These are phyloP conservation scores for Allium cepa DNA, from an alignment of 106 monocot species.

Conservation along the genomic window DNA sequence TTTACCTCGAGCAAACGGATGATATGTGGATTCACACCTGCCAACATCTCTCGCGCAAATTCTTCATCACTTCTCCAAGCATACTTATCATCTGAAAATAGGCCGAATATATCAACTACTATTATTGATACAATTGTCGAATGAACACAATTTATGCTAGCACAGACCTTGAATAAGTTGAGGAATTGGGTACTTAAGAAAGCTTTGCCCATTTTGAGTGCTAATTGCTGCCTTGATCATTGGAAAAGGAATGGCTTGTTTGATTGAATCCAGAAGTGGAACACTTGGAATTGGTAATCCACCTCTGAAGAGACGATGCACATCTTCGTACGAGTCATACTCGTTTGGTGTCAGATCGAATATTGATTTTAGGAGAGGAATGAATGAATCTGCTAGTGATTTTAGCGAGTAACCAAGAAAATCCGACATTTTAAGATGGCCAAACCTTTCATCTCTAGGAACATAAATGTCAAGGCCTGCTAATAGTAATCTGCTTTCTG, in stretches of 20 bases:
- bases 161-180: constrained; percentile 9
- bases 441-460: constrained; percentile 8
- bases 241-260: constrained; percentile 45
- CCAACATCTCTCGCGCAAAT: constrained; percentile 58
- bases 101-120: no score
- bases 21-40: constrained; percentile 54
- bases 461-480: not conserved
- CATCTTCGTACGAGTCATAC: constrained; percentile 48
- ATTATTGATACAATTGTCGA: no score
- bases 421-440: constrained; percentile 11
- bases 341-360: constrained; percentile 12
- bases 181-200: constrained; percentile 20
- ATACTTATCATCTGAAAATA: constrained; percentile 15
- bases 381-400: not conserved
- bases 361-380: not conserved
- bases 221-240: constrained; percentile 40
- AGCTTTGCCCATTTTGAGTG: constrained; percentile 9
- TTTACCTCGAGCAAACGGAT: constrained; percentile 36
- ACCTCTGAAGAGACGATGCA: constrained; percentile 47
- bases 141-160: no score
- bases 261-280: constrained; percentile 17
- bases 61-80: constrained; percentile 73
- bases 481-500: constrained; percentile 8
- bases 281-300: constrained; percentile 34
- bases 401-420: constrained; percentile 7